Evolutionary conservation across 805 yeast species (phyloP).

Genomic region (Starmerella khaoyaiensis): DNA sequence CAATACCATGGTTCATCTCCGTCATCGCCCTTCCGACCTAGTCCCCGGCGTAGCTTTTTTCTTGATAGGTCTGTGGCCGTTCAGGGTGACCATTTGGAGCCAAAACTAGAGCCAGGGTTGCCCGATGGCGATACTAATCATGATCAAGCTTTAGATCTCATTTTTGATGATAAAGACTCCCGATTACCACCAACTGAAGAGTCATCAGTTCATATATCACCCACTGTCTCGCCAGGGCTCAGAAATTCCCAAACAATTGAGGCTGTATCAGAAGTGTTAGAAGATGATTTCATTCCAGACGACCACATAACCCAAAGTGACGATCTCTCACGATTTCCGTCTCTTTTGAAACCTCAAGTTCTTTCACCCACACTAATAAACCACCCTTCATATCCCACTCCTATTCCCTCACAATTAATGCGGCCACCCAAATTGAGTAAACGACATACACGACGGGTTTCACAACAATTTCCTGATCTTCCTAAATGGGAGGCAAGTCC

Average conservation of each 20-base stretch:
- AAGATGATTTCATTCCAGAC: not conserved
- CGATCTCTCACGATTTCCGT: not conserved
- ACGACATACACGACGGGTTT: slow-evolving; percentile 1
- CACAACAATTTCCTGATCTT: slow-evolving; percentile 8
- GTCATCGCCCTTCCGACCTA: slow-evolving; percentile 1
- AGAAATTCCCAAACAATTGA: not conserved
- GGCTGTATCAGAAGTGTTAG: not conserved
- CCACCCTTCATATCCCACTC: slow-evolving; percentile 27
- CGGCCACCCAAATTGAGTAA: slow-evolving; percentile 28
- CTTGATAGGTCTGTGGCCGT: slow-evolving; percentile 4
- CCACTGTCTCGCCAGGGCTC: not conserved
- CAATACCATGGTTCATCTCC: no score
- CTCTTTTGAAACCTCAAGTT: not conserved
- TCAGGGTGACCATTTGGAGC: slow-evolving; percentile 1
- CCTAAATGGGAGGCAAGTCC: slow-evolving; percentile 22
- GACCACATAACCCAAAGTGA: not conserved
- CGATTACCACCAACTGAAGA: slow-evolving; percentile 13
- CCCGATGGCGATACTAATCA: slow-evolving; percentile 1
- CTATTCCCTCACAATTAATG: slow-evolving; percentile 26
- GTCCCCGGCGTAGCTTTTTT: slow-evolving; percentile 7
- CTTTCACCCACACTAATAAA: not conserved
- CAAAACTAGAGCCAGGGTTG: not conserved
- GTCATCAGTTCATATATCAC: slow-evolving; percentile 5
- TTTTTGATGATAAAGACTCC: slow-evolving; percentile 14
- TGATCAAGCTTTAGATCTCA: slow-evolving; percentile 4